phyloP scores from a whole-genome alignment of 1,139 yeast species.

The Geotrichum citri-aurantii region DNA sequence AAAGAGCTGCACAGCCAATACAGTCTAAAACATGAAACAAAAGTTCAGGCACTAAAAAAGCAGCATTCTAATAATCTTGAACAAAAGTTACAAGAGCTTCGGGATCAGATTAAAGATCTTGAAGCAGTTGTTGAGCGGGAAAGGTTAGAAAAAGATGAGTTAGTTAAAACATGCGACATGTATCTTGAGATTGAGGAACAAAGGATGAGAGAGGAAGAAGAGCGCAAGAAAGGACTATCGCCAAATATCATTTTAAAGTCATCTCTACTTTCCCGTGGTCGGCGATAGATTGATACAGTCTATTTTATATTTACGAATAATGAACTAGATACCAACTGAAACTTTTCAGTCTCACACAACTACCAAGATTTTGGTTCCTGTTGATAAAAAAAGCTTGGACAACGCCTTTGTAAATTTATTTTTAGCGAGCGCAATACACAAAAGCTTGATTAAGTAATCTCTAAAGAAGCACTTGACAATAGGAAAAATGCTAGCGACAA shows the following conservation, averaged over 20 bases:
- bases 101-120: constrained; percentile 43
- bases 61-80: constrained; percentile 45
- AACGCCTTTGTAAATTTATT: too few relatives aligned
- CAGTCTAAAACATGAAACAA: constrained; percentile 62
- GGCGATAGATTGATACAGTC: not conserved
- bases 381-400: too few relatives aligned
- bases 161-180: constrained; percentile 49
- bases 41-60: constrained; percentile 49
- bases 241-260: not conserved
- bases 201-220: constrained; percentile 11
- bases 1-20: constrained; percentile 64
- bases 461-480: too few relatives aligned
- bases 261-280: not conserved
- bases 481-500: too few relatives aligned
- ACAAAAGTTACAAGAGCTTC: constrained; percentile 29
- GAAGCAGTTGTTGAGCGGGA: constrained; percentile 45
- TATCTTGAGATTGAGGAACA: constrained; percentile 27
- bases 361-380: not conserved
- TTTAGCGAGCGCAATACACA: too few relatives aligned
- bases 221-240: not conserved
- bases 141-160: constrained; percentile 42
- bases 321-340: not conserved
- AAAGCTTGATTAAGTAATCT: too few relatives aligned
- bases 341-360: not conserved
- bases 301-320: not conserved